Evolutionary conservation across 2,329 filamentous ascomycete genomes (phyloP), one percentile per base, ranked within the genome.

Genomic region (Lasiodiplodia gonubiensis): DNA sequence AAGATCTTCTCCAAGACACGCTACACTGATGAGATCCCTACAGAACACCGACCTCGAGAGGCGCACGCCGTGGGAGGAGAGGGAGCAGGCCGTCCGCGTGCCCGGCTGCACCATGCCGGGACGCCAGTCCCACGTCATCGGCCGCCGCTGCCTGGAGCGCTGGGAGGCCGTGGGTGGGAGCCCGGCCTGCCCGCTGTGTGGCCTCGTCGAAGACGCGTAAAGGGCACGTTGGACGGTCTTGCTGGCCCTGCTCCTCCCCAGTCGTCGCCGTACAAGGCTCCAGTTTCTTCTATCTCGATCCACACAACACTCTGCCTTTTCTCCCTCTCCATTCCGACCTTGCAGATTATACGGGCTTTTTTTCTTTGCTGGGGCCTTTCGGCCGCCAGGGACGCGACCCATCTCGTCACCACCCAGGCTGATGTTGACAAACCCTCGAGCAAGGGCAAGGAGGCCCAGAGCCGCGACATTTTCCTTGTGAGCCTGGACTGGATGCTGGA

Each of bases 231-330:
- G 30, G 53, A 35, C 27, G 30, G 49, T 11, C 11, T 7, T 14
- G 33, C 30, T 55, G 30, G 16, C 53, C 53, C 35, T n/a, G 21
- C 6, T 37, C 18, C n/a, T 55, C 53, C 53, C 30, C n/a, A n/a
- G 53, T 33, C 23, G 27, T 23, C 12, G 12, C 49, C 23, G 7
- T 27, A 10, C 25, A 92, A 80, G 93, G 90, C 35, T 88, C 90
- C 64, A 86, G 89, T 73, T 89, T 98, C 72, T 98, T 97, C 81
- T 99, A 98, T 78, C 88, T 99, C 18, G 95, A 99, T 73, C 95
- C 95, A 2, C 95, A 99, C 76, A 89, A 89, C 72, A 97, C 94
- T 1, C 89, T 94, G 55, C 86, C 90, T 11, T 88, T 90, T 2
- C 82, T 97, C 2, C 88, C 90, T 0, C 90, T 89, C 70, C 86